phyloP scores from a whole-genome alignment of 345 rosid species.

The Syzygium grande region DNA sequence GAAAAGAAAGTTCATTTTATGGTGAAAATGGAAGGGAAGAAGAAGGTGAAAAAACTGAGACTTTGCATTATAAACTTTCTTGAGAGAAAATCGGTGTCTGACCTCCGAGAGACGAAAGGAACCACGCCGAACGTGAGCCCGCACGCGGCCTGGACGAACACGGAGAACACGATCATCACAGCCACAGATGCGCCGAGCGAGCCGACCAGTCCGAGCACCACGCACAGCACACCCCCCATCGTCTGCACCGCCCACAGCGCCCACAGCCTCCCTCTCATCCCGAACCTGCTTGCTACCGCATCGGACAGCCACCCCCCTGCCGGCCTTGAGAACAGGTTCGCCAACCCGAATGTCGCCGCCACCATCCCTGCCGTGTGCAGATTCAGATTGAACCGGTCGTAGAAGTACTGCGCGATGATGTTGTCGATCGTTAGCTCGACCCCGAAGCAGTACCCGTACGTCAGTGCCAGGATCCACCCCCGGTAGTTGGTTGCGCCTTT shows the following conservation, averaged over 20 bases:
- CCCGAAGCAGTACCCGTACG: slow-evolving; percentile 10
- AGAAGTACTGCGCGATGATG: slow-evolving; percentile 13
- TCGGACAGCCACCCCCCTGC: slow-evolving; percentile 8
- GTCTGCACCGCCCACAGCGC: slow-evolving; percentile 9
- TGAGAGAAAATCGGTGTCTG: neutral
- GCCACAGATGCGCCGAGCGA: neutral
- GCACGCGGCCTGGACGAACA: slow-evolving; percentile 11
- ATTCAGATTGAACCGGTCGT: slow-evolving; percentile 11
- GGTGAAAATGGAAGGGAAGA: neutral
- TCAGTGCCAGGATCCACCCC: slow-evolving; percentile 7
- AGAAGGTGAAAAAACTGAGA: neutral
- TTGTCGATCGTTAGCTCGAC: slow-evolving; percentile 13
- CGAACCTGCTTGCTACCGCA: neutral
- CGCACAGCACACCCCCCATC: slow-evolving; percentile 5
- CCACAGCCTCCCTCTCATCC: slow-evolving; percentile 16
- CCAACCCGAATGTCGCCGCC: slow-evolving; percentile 11
- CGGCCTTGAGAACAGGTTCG: slow-evolving; percentile 7
- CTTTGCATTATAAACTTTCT: neutral
- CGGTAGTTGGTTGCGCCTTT: slow-evolving; percentile 2
- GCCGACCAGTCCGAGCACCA: neutral
- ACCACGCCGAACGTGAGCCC: slow-evolving; percentile 11
- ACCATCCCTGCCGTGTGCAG: slow-evolving; percentile 13
- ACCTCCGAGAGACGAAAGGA: slow-evolving; percentile 16
- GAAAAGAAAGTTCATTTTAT: neutral
- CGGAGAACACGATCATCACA: slow-evolving; percentile 7